These are phyloP conservation scores for Amanita muscaria DNA, from an alignment of 768 basidiomycete species.

Conservation along the genomic window DNA sequence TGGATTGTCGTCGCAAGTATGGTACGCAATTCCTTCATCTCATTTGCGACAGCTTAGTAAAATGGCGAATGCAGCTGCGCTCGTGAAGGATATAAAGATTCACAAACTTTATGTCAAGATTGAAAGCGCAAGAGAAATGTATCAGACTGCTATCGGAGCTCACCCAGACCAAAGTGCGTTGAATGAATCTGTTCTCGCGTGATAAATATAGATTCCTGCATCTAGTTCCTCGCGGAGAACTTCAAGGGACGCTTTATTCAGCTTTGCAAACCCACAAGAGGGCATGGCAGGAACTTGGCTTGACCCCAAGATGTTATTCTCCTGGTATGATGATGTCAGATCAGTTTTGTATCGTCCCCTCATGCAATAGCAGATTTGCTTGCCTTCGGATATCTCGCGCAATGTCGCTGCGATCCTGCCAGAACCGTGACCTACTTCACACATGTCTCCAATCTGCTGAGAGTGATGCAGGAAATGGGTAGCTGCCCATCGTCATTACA, in stretches of 20 bases:
- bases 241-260: constrained; percentile 31
- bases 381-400: constrained; percentile 70
- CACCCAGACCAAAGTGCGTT: constrained; percentile 68
- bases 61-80: constrained; percentile 26
- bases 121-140: constrained; percentile 58
- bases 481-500: constrained; percentile 42
- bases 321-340: constrained; percentile 34
- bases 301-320: constrained; percentile 60
- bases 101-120: constrained; percentile 41
- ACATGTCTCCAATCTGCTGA: constrained; percentile 42
- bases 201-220: constrained; percentile 5
- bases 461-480: constrained; percentile 38
- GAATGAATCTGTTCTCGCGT: neutral
- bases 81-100: constrained; percentile 35
- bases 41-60: constrained; percentile 1
- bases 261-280: constrained; percentile 30
- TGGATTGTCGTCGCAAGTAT: constrained; percentile 43
- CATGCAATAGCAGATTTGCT: constrained; percentile 45
- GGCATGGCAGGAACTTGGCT: constrained; percentile 44
- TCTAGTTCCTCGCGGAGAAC: constrained; percentile 45
- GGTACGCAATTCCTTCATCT: constrained; percentile 20
- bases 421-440: constrained; percentile 59
- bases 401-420: constrained; percentile 72
- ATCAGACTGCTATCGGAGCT: constrained; percentile 64
- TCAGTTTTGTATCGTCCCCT: neutral